Base-by-base conservation (phyloP, 78 protist species). In the Salpingoeca rosetta region DNA sequence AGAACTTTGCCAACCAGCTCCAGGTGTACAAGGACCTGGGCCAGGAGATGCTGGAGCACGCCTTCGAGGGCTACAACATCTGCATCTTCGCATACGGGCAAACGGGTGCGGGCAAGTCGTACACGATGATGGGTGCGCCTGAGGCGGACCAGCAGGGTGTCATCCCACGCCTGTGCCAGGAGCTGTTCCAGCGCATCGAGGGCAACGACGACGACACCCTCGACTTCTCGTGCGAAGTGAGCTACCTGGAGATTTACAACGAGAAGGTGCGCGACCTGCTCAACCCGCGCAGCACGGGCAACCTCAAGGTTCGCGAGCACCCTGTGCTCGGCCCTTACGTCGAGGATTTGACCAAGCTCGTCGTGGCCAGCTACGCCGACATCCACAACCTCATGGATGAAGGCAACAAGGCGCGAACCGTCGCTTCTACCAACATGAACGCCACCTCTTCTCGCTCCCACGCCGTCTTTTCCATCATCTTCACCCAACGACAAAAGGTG, bases 51-150 rank as follows among this genome's bases (percentile, higher is more conserved):
- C 83, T 93, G 7, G 88, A 87, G 26, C 87, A 93, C 39, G 91
- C 91, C 10, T 88, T 87, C 86, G 37, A 83, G 37, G 90, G 90
- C 2, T 88, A 80, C 92, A 92, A 94, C 65, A 35, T 10, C 2
- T 87, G 91, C 87, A 45, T 94, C 35, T 90, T 94, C 31, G 96
- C 96, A 40, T 94, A 91, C 57, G 96, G 96, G 0, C 93, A 89
- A 56, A 91, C 93, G 42, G 93, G 93, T 17, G 28, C 89, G 26
- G 93, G 93, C 41, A 91, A 91, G 72, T 87, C 94, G 11, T 81
- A 43, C 65, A 80, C 83, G 0, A 80, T 80, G 83, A 80, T 44
- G 74, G 83, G 83, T 7, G 40, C 27, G n/a, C 31, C 75, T 26
- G 24, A 10, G 3, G 51, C 27, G 24, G 73, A 72, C 56, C 35